Conservation (phyloP, 371 early-diverging fungal genomes). For the Mortierella sp. region DNA sequence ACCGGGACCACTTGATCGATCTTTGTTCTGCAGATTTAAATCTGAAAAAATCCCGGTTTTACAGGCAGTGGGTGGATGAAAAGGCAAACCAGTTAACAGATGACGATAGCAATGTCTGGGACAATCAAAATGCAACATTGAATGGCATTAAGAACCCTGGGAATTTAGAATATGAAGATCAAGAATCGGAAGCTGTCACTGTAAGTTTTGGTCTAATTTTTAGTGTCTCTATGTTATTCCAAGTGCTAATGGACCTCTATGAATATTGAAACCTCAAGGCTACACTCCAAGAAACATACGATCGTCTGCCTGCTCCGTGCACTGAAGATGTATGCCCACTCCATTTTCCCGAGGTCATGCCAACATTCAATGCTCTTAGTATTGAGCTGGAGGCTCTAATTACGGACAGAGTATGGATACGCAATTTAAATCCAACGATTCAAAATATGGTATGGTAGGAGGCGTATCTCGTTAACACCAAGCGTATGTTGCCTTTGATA, state of each 20-base stretch:
- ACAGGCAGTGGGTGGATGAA: conserved; percentile 8
- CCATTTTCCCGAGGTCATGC: neutral
- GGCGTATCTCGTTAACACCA: neutral
- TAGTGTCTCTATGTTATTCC: neutral
- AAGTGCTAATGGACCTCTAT: neutral
- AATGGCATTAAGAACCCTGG: neutral
- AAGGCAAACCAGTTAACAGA: neutral
- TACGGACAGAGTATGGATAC: conserved; percentile 1
- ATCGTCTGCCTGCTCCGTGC: conserved; percentile 36
- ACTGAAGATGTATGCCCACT: conserved; percentile 24
- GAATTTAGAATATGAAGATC: neutral
- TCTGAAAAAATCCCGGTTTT: conserved; percentile 14
- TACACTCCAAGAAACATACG: conserved; percentile 9
- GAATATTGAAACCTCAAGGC: neutral
- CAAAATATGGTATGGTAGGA: neutral
- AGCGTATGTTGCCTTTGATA: neutral
- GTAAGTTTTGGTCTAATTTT: neutral
- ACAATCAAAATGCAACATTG: neutral
- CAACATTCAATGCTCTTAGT: neutral
- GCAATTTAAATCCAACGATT: neutral
- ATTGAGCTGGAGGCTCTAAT: conserved; percentile 5
- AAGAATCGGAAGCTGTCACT: neutral
- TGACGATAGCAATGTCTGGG: neutral
- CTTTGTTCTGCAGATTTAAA: conserved; percentile 15
- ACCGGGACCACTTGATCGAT: conserved; percentile 18